Evolutionary conservation across 352 stramenopile genomes (phyloP), one percentile per base, ranked within the genome.

Genomic region (Hyaloperonospora arabidopsidis): DNA sequence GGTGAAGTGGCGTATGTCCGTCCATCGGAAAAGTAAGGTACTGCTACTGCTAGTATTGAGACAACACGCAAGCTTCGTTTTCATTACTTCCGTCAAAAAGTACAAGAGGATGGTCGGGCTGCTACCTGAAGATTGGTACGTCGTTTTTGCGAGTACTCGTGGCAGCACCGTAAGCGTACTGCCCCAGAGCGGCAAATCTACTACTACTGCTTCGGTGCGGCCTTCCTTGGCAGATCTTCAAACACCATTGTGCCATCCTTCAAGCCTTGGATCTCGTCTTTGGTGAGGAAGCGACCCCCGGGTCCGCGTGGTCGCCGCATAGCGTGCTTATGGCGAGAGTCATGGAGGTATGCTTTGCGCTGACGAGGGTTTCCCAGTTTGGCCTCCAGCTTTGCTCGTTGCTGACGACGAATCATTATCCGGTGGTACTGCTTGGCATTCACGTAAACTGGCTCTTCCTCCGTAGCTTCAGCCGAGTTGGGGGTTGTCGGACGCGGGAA

Each of bases 371-470:
- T 89, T 39, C 79, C 79, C 14, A 93, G 67, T 61, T 94, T 92
- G 23, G 81, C 78, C 54, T 94, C 86, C 15, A 93, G 74, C 59
- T 95, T 95, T 39, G 84, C 80, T 28, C 84, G 74, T 60, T 92
- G 82, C 52, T 95, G 79, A 52, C 86, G 77, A 39, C 86, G 84
- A 47, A 93, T 84, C 75, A 95, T 86, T 57, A 95, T 95, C 17
- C 86, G 79, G 59, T 93, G 81, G 58, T 95, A 95, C 59, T 95
- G 86, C 70, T 95, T 95, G 46, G 84, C 86, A 57, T 95, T 95
- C 35, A 95, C 86, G 58, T 94, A 95, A 35, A 95, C 82, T 5
- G 85, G 85, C 46, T 93, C 83, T 58, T 95, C 85, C 29, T 95
- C 85, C 2, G 79, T 57, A 13, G 81, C 69, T 52, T 89, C 75